Evolutionary conservation across 2,329 filamentous ascomycete species (phyloP).

Genomic region (Beauveria australis): DNA sequence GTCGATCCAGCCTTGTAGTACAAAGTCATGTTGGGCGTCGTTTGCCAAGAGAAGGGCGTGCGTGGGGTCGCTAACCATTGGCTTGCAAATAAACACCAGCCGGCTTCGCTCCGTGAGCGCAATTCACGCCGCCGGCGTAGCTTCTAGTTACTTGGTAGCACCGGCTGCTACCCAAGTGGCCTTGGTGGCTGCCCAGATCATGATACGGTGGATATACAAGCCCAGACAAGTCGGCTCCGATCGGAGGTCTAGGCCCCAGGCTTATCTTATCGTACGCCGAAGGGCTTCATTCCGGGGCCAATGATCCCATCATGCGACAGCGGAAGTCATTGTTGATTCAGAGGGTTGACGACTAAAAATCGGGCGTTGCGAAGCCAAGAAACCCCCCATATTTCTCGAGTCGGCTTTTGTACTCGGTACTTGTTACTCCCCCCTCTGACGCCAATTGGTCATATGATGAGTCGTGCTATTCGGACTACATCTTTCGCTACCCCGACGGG

Average conservation of each 20-base stretch:
- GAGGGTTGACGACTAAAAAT: too few species aligned
- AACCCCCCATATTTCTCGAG: too few species aligned
- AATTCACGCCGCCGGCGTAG: background rate
- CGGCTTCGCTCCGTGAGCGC: background rate
- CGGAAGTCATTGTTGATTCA: too few species aligned
- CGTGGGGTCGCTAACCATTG: background rate
- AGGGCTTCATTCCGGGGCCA: background rate
- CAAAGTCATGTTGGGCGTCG: background rate
- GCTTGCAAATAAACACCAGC: background rate
- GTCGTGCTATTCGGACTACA: too few species aligned
- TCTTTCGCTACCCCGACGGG: too few species aligned
- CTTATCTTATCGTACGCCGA: background rate
- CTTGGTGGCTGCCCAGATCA: background rate
- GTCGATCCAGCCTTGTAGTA: background rate
- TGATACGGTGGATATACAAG: background rate
- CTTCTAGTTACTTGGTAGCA: too few species aligned
- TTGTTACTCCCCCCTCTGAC: too few species aligned
- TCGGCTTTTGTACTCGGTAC: too few species aligned
- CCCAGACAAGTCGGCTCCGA: background rate
- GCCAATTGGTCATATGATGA: too few species aligned
- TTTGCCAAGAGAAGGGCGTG: conserved; percentile 1
- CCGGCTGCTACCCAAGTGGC: background rate
- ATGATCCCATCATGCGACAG: background rate
- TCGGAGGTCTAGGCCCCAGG: background rate
- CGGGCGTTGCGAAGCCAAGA: too few species aligned